Evolutionary conservation across 148 eudicot species (phyloP).

Genomic region (Cornus florida): DNA sequence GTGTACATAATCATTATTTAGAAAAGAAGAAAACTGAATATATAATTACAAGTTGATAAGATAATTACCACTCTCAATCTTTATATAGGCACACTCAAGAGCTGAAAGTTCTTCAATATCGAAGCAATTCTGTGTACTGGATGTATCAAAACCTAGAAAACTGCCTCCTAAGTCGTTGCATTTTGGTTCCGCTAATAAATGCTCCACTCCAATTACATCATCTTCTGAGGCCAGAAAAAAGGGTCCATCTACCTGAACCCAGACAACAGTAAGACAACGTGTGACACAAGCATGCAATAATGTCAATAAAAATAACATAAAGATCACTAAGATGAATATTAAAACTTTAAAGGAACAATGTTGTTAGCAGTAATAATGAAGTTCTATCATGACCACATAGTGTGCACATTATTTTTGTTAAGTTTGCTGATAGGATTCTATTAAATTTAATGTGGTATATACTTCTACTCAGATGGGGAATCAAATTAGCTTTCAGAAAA

Average conservation of each 20-base stretch:
- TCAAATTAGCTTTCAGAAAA: neutral
- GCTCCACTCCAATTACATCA: constrained; percentile 23
- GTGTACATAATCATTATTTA: neutral
- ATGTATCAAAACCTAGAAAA: constrained; percentile 21
- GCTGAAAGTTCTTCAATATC: constrained; percentile 16
- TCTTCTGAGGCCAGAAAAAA: constrained; percentile 23
- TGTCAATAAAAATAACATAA: neutral
- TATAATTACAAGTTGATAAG: neutral
- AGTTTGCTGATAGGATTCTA: neutral
- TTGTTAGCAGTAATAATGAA: neutral
- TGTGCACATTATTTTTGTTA: neutral
- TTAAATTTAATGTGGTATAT: neutral
- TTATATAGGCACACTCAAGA: constrained; percentile 8
- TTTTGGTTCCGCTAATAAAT: constrained; percentile 22
- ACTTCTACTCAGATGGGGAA: neutral
- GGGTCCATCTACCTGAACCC: constrained; percentile 25
- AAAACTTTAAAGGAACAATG: neutral
- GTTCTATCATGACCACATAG: neutral
- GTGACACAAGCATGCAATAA: neutral
- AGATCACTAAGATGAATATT: neutral
- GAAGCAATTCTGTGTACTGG: constrained; percentile 18
- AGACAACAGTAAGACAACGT: constrained; percentile 8
- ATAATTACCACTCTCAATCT: constrained; percentile 12
- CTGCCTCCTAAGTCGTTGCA: constrained; percentile 17
- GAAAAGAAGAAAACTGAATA: neutral